Evolutionary conservation across 176 grass and related monocot genomes (phyloP), one percentile per base, ranked within the genome.

Genomic region (Alopecurus myosuroides): DNA sequence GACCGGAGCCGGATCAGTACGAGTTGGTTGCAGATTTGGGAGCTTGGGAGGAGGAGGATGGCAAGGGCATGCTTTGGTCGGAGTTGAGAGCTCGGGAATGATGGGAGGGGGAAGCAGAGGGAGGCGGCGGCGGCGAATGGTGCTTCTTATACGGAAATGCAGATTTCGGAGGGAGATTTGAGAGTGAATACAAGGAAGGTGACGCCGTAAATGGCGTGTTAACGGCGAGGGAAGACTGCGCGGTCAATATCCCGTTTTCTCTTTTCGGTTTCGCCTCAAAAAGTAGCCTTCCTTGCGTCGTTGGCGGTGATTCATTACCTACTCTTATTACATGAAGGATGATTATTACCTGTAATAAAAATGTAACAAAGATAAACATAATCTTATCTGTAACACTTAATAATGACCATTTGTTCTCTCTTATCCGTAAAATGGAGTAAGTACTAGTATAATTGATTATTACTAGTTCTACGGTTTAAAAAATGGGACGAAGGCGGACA

Each of bases 91-190:
- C 31, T 31, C 8, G 81, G 45, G 7, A 49, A 42, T 30, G 60
- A 18, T 49, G 46, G 46, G 67, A 15, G 34, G 0, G 4, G 3
- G 39, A 33, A 14, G 33, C 2, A 22, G 30, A 11, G 4, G 44
- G 34, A 9, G 86, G 52, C 10, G 64, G 77, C 68, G 57, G 58
- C 29, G 73, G 50, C 25, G 57, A 37, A 29, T 34, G 48, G 1
- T n/a, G 17, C 17, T n/a, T 44, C 35, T 80, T 65, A 55, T 76
- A 36, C 75, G 75, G 58, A 80, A 81, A 56, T 40, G 51, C 31
- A 33, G 34, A 80, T 85, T 62, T 18, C 77, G 77, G 87, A 81
- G 71, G 57, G 86, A 78, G 74, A 83, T 83, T 83, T 83, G 73
- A 63, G 85, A 81, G 81, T 64, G 87, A 40, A 49, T 17, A 19